Evolutionary conservation across 176 grass and related monocot genomes (phyloP), one percentile per base, ranked within the genome.

Genomic region (Oryza nivara): DNA sequence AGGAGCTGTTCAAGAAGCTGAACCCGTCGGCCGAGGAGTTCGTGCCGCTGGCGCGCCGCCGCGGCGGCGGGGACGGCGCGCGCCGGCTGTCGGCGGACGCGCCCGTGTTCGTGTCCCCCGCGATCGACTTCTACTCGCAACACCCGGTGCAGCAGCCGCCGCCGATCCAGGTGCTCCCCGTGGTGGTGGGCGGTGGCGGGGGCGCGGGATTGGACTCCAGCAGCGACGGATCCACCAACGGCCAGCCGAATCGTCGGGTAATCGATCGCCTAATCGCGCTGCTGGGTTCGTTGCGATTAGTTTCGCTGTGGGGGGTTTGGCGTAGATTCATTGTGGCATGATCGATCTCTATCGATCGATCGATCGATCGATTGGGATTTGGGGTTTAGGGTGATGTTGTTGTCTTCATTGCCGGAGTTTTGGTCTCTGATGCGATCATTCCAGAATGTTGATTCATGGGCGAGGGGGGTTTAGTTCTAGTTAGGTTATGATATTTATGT

Each of bases 11-110:
- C 70, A 92, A 90, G 69, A 97, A 94, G 83, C 83, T 97, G 74
- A 97, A 97, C 77, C 94, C 94, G 16, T 94, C 94, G 38, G 94
- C 94, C 17, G 83, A 83, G 77, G 94, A 97, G 84, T 97, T 97
- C 78, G 91, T 94, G 30, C 94, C 94, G 75, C 83, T 83, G 2
- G 69, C 85, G 49, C 87, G 87, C 51, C 89, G 89, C 20, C 11
- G 81, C 63, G 77, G 36, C 16, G 84, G 54, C 16, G 84, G 34
- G 49, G 86, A 77, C 26, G 66, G 66, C 11, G 5, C 6, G 9
- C 70, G 19, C 16, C 76, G 65, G 4, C 89, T 91, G 13, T 91
- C 89, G 34, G 89, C 89, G 9, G 85, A 88, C 72, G 89, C 89
- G 71, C 81, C 89, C 22, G 54, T 91, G 34, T 88, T 91, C 54